phyloP scores from a whole-genome alignment of 495 filamentous ascomycete genomes.

The Talaromyces wortmannii region DNA sequence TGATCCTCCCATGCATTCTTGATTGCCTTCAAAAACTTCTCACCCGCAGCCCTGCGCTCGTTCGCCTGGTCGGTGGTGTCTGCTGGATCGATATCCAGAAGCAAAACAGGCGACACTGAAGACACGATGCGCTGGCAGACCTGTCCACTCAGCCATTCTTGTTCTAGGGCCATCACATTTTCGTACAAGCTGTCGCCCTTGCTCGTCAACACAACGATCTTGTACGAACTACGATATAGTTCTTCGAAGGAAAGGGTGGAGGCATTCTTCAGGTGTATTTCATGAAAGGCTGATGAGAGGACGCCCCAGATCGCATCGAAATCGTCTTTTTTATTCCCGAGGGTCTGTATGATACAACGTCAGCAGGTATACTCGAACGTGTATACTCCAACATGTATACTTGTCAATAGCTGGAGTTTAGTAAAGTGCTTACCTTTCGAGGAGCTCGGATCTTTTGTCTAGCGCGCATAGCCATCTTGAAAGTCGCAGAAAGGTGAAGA shows the following conservation, averaged over 20 bases:
- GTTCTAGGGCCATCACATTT: slow-evolving; percentile 69
- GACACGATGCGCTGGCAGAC: slow-evolving; percentile 58
- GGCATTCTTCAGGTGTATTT: slow-evolving; percentile 91
- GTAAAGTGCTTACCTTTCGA: slow-evolving; percentile 47
- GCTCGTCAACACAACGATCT: slow-evolving; percentile 75
- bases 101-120: slow-evolving; percentile 55
- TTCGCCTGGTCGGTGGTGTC: slow-evolving; percentile 52
- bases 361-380: not conserved
- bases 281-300: slow-evolving; percentile 63
- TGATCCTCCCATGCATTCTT: slow-evolving; percentile 82
- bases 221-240: slow-evolving; percentile 92
- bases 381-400: too few species aligned
- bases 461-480: slow-evolving; percentile 42
- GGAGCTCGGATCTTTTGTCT: slow-evolving; percentile 68
- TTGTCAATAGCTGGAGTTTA: too few species aligned
- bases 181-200: slow-evolving; percentile 81
- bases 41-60: slow-evolving; percentile 73
- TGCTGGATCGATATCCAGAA: slow-evolving; percentile 32
- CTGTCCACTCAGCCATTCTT: slow-evolving; percentile 64
- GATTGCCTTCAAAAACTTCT: slow-evolving; percentile 72
- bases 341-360: slow-evolving; percentile 39
- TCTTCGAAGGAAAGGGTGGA: slow-evolving; percentile 90
- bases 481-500: not conserved
- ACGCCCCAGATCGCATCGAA: slow-evolving; percentile 78
- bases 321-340: slow-evolving; percentile 51